phyloP scores from a whole-genome alignment of 805 yeast species.

The Schizosaccharomyces osmophilus region DNA sequence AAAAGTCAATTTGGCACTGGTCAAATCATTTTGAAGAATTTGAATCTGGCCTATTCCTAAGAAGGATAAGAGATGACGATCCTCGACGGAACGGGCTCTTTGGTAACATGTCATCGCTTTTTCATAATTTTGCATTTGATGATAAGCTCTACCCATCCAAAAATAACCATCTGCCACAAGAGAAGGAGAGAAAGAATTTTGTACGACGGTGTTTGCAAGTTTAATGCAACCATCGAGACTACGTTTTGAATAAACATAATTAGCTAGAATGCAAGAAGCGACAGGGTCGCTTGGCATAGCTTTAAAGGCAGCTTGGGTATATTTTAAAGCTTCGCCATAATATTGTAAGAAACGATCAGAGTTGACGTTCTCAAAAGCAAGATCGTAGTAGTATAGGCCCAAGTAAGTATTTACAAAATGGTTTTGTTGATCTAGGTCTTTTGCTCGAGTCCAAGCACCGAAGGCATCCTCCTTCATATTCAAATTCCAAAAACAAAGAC shows the following conservation, averaged over 20 bases:
- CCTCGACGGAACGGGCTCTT: conserved; percentile 38
- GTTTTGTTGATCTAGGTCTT: conserved; percentile 38
- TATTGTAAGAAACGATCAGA: conserved; percentile 30
- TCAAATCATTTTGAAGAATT: conserved; percentile 41
- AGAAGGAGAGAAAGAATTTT: conserved; percentile 17
- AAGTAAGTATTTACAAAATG: conserved; percentile 39
- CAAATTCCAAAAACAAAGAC: conserved; percentile 77
- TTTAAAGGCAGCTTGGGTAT: conserved; percentile 18
- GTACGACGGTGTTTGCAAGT: conserved; percentile 27
- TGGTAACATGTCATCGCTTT: conserved; percentile 50
- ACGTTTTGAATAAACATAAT: conserved; percentile 47
- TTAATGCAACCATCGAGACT: conserved; percentile 32
- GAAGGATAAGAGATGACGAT: conserved; percentile 40
- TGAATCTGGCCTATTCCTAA: conserved; percentile 75
- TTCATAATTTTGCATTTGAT: conserved; percentile 32
- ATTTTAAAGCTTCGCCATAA: conserved; percentile 34
- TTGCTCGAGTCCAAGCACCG: conserved; percentile 59
- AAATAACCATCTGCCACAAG: conserved; percentile 40
- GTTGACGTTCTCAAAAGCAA: conserved; percentile 30
- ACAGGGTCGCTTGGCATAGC: conserved; percentile 25
- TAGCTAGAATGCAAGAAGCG: conserved; percentile 38
- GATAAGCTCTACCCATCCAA: conserved; percentile 70
- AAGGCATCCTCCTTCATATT: conserved; percentile 56
- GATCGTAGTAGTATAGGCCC: conserved; percentile 43
- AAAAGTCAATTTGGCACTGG: conserved; percentile 60